Percentiles rank a stretch among this genome's conserved stretches.
Evolutionary conservation across 2,329 filamentous ascomycete species (phyloP).

Genomic region (Calonectria fujianensis): DNA sequence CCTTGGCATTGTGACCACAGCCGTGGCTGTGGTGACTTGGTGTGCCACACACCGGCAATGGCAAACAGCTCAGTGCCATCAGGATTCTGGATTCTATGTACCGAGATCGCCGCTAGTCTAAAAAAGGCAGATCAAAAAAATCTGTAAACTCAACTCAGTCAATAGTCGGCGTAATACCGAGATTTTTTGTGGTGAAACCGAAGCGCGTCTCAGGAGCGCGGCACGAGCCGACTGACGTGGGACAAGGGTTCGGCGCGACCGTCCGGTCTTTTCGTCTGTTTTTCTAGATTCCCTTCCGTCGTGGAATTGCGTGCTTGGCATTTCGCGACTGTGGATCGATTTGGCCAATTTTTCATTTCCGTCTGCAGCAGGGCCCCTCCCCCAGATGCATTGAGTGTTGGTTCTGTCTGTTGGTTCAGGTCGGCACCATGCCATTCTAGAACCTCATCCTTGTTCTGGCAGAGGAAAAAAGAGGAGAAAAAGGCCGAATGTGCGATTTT

Average conservation of each 20-base stretch:
- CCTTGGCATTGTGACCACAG: background rate
- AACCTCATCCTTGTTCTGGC: background rate
- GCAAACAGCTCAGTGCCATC: background rate
- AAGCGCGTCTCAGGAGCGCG: conserved; percentile 11
- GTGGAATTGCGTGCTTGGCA: conserved; percentile 11
- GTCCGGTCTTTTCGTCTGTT: background rate
- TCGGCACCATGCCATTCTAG: background rate
- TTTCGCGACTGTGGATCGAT: conserved; percentile 11
- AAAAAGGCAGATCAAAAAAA: background rate
- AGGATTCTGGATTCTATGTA: background rate
- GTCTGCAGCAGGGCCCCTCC: background rate
- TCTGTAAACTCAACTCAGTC: background rate
- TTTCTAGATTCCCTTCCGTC: background rate
- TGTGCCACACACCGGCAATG: background rate
- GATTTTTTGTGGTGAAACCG: conserved; percentile 5
- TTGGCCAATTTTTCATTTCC: conserved; percentile 10
- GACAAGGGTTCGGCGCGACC: background rate
- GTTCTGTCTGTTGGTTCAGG: background rate
- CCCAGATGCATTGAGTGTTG: background rate
- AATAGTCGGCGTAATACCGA: background rate
- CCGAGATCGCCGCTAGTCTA: background rate
- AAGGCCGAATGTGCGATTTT: background rate
- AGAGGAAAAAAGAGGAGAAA: background rate
- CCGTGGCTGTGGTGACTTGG: background rate
- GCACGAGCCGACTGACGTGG: conserved; percentile 15